Evolutionary conservation across 495 filamentous ascomycete species (phyloP).

Genomic region (Oidiodendron maius): DNA sequence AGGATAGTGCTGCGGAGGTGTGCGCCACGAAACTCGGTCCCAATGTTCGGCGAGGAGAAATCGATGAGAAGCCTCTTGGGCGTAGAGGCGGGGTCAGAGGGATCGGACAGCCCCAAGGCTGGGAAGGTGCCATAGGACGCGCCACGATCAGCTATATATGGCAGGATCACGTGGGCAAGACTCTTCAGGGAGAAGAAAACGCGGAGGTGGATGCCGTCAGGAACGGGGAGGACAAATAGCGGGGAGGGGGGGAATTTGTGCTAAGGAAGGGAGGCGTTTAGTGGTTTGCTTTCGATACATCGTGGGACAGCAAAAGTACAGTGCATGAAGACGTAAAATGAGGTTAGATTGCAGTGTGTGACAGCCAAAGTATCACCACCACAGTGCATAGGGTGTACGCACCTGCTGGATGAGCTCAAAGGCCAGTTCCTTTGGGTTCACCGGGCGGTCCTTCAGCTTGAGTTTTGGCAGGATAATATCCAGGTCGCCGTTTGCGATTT

Average conservation of each 20-base stretch:
- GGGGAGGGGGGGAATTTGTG: slow-evolving; percentile 26
- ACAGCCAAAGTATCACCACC: too few species aligned
- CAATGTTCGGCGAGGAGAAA: slow-evolving; percentile 75
- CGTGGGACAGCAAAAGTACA: too few species aligned
- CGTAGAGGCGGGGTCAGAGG: slow-evolving; percentile 16
- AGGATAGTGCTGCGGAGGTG: slow-evolving; percentile 74
- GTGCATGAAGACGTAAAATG: too few species aligned
- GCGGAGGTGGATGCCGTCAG: slow-evolving; percentile 26
- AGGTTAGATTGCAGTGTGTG: too few species aligned
- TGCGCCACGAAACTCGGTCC: slow-evolving; percentile 67
- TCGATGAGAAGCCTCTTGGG: slow-evolving; percentile 48
- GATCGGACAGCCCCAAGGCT: not conserved
- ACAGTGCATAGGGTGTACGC: too few species aligned
- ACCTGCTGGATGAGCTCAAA: slow-evolving; percentile 24
- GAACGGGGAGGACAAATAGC: slow-evolving; percentile 25
- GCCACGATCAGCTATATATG: slow-evolving; percentile 35
- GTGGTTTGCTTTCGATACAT: too few species aligned
- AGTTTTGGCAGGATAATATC: slow-evolving; percentile 28
- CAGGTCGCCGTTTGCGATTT: slow-evolving; percentile 27
- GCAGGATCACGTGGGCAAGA: slow-evolving; percentile 34
- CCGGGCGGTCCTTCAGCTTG: not conserved
- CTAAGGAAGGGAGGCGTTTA: too few species aligned
- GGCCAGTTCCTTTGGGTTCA: slow-evolving; percentile 13
- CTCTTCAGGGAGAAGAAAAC: slow-evolving; percentile 33
- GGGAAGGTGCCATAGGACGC: slow-evolving; percentile 29